Conservation (phyloP, 768 basidiomycete genomes). For the Macrolepiota fuliginosa region DNA sequence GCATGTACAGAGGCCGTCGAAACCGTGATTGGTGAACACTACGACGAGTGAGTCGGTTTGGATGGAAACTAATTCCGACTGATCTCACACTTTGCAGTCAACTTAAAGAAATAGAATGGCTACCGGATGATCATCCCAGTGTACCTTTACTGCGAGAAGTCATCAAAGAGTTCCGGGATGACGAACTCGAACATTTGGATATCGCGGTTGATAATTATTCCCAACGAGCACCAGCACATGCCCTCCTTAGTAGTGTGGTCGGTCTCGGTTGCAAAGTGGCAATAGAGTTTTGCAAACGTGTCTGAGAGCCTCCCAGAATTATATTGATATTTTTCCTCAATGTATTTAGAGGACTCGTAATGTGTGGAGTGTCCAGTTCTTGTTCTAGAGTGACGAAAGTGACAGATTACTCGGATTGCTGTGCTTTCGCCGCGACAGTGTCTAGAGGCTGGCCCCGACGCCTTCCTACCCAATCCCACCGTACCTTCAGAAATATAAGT, state of each 20-base stretch:
- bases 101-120: conserved; percentile 65
- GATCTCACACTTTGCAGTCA: conserved; percentile 52
- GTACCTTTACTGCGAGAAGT: conserved; percentile 70
- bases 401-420: conserved; percentile 13
- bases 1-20: conserved; percentile 98
- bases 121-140: conserved; percentile 73
- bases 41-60: conserved; percentile 79
- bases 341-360: conserved; percentile 1
- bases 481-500: conserved; percentile 33
- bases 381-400: neutral
- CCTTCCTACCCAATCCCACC: conserved; percentile 54
- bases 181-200: conserved; percentile 93
- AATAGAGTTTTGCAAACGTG: conserved; percentile 83
- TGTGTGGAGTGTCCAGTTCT: neutral
- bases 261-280: conserved; percentile 86
- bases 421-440: conserved; percentile 16
- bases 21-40: conserved; percentile 97
- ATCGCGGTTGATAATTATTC: conserved; percentile 86
- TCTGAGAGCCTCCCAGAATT: conserved; percentile 39
- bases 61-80: neutral
- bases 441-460: conserved; percentile 32
- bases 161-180: conserved; percentile 85
- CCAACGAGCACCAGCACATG: conserved; percentile 90
- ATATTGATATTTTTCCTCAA: neutral
- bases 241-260: conserved; percentile 81